A percentile compares a stretch with the other conserved stretches of the same genome.
These are phyloP conservation scores for Taxillus chinensis DNA, from an alignment of 164 flowering plant species.

Conservation along the genomic window DNA sequence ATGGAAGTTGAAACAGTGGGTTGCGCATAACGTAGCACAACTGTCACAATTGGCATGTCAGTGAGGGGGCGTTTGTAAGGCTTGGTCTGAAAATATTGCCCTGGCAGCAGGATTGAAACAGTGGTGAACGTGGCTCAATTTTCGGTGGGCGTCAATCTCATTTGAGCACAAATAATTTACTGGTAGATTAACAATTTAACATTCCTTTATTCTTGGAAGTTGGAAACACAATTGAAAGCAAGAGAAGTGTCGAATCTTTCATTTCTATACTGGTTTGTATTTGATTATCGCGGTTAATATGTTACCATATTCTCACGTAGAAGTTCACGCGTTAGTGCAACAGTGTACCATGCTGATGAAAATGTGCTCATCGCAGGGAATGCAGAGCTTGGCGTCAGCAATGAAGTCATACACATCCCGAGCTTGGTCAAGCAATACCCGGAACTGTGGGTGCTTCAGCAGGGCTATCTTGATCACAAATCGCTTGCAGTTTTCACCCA, in stretches of 20 bases:
- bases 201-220: neutral
- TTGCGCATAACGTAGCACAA: too few species aligned
- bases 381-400: slow-evolving; percentile 49
- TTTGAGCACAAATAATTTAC: too few species aligned
- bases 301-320: neutral
- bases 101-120: too few species aligned
- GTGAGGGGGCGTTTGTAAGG: too few species aligned
- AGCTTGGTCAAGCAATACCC: slow-evolving; percentile 70
- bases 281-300: neutral
- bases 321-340: slow-evolving; percentile 23
- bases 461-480: slow-evolving; percentile 59
- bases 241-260: neutral
- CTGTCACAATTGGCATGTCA: too few species aligned
- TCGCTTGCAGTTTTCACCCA: slow-evolving; percentile 58
- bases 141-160: too few species aligned
- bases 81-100: too few species aligned
- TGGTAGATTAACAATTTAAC: too few species aligned
- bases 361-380: slow-evolving; percentile 65
- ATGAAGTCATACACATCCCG: slow-evolving; percentile 47
- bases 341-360: slow-evolving; percentile 55
- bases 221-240: neutral
- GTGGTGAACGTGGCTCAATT: too few species aligned
- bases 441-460: slow-evolving; percentile 67
- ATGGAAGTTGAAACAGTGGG: too few species aligned
- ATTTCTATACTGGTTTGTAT: neutral